These are phyloP conservation scores for Rhizoclosmatium sp. DNA, from an alignment of 192 early-diverging fungal genomes.

Conservation along the genomic window DNA sequence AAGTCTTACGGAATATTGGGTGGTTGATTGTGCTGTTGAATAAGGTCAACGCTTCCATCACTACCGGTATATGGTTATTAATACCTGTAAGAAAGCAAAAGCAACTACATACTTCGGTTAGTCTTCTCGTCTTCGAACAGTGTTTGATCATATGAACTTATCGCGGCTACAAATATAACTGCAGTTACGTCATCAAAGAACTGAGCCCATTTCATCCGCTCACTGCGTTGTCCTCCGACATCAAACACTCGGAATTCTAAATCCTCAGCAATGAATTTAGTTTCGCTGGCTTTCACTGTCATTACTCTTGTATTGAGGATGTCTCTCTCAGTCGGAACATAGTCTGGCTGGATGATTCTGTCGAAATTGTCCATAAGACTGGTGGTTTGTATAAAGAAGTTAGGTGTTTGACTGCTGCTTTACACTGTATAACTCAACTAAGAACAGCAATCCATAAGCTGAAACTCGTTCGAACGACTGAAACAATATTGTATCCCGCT, in stretches of 20 bases:
- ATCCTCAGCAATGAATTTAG: conserved; percentile 85
- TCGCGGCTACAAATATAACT: conserved; percentile 1
- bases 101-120: not conserved
- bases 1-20: not conserved
- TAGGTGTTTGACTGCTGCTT: too few species aligned
- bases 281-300: conserved; percentile 95
- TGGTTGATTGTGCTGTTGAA: not conserved
- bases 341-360: conserved; percentile 80
- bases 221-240: conserved; percentile 3
- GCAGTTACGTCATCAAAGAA: conserved; percentile 4
- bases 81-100: not conserved
- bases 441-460: conserved; percentile 93
- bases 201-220: conserved; percentile 1
- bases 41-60: not conserved
- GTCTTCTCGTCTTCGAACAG: not conserved
- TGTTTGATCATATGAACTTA: conserved; percentile 13
- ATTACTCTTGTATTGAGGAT: conserved; percentile 94
- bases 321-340: conserved; percentile 93
- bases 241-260: conserved; percentile 73
- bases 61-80: not conserved
- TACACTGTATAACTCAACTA: conserved; percentile 63
- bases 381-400: conserved; percentile 2
- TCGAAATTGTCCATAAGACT: conserved; percentile 92
- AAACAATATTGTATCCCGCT: conserved; percentile 82
- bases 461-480: conserved; percentile 84